A percentile compares a stretch with the other conserved stretches of the same genome.
These are phyloP conservation scores for Tuber melanosporum DNA, from an alignment of 495 filamentous ascomycete species.

Conservation along the genomic window DNA sequence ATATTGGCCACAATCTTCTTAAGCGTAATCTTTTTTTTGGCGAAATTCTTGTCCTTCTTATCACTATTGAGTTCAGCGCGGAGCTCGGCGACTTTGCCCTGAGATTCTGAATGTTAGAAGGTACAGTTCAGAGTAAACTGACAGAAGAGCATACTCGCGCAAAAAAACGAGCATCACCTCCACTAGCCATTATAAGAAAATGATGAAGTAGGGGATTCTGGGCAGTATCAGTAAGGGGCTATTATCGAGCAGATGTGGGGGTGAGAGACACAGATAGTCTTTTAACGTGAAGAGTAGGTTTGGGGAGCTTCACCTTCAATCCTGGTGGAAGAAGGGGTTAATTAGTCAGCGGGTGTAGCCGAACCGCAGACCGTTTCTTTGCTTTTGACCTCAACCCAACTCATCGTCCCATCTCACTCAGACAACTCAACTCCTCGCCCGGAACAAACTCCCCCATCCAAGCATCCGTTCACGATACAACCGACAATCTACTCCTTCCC, in stretches of 20 bases:
- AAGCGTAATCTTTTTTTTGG: constrained; percentile 93
- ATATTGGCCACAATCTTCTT: constrained; percentile 99
- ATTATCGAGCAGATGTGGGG: constrained; percentile 23
- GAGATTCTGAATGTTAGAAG: constrained; percentile 27
- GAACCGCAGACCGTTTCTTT: constrained; percentile 10
- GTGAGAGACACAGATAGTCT: background rate
- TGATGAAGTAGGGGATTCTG: constrained; percentile 31
- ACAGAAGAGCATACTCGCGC: constrained; percentile 63
- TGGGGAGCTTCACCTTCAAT: background rate
- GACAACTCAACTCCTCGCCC: constrained; percentile 1
- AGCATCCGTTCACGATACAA: background rate
- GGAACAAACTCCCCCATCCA: constrained; percentile 6
- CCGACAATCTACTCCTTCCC: background rate
- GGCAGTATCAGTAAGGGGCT: constrained; percentile 8
- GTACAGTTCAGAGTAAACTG: background rate
- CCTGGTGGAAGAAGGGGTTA: background rate
- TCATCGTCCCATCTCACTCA: background rate
- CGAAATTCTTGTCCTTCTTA: constrained; percentile 97
- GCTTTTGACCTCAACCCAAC: constrained; percentile 9
- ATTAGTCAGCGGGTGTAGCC: constrained; percentile 7
- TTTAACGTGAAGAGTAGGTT: background rate
- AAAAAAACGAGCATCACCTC: constrained; percentile 98
- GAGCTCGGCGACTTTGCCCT: constrained; percentile 99
- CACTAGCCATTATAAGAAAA: constrained; percentile 62
- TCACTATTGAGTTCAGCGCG: constrained; percentile 88